phyloP scores from a whole-genome alignment of 345 rosid genomes.

The Salix dunnii region DNA sequence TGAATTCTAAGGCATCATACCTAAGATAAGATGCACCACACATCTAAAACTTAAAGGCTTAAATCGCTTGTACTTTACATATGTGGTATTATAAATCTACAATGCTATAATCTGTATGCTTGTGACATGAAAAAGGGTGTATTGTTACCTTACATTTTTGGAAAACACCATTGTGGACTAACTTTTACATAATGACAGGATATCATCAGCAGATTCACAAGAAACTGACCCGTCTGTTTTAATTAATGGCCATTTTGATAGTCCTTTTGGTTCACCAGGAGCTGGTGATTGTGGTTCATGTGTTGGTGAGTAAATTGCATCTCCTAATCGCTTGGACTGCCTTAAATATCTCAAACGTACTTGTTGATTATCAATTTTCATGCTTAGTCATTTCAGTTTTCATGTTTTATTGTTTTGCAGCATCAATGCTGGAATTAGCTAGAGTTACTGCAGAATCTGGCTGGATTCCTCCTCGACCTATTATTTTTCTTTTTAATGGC shows the following conservation, averaged over 20 bases:
- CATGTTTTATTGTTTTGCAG: constrained; percentile 43
- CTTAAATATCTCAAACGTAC: constrained; percentile 1
- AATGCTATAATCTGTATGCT: not conserved
- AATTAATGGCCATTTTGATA: constrained; percentile 92
- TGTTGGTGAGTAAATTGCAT: constrained; percentile 57
- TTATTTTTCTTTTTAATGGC: constrained; percentile 90
- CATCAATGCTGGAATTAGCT: constrained; percentile 83
- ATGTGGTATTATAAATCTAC: not conserved
- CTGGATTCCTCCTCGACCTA: constrained; percentile 81
- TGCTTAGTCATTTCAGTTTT: constrained; percentile 6
- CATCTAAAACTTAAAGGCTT: no score
- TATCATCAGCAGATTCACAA: constrained; percentile 59
- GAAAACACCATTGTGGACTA: not conserved
- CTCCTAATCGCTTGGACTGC: not conserved
- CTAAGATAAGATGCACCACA: no score
- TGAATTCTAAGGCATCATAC: no score
- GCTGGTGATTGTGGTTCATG: constrained; percentile 98
- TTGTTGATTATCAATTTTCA: not conserved
- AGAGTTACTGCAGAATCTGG: constrained; percentile 76
- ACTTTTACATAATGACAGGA: constrained; percentile 45
- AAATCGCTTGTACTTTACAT: not conserved
- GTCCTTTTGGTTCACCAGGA: constrained; percentile 90
- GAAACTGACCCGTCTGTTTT: constrained; percentile 75
- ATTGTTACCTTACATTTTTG: constrained; percentile 1
- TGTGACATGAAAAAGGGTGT: not conserved